Base-by-base conservation (phyloP, 352 stramenopile genomes). In the Phytophthora hybrid region DNA sequence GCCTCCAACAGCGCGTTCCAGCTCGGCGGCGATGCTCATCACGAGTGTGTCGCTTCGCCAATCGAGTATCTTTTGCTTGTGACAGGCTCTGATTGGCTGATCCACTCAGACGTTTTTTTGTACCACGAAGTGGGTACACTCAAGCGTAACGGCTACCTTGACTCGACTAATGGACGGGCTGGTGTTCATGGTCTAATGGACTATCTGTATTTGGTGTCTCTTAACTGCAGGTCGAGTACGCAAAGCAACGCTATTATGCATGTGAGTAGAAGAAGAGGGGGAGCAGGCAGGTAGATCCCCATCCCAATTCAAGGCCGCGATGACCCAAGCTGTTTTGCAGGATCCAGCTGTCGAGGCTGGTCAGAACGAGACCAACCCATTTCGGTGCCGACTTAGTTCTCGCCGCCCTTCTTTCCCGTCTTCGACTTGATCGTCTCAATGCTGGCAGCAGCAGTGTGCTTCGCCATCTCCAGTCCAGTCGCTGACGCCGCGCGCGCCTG, bases 371-470 rank as follows among this genome's bases (percentile, higher is more conserved):
- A 37, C 57, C 37, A 66, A 77, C 44, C 21, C 49, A 49, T 18
- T 53, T 63, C 11, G 37, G 8, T 19, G 41, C n/a, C n/a, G 18
- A n/a, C 44, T 71, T 77, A 82, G 34, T 70, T 80, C 29, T 90
- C 82, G 44, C 74, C 77, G 52, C 77, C 71, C 76, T 93, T 92
- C 80, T 91, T 93, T 46, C 78, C 82, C 44, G 88, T 87, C 77
- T 92, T 93, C 23, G 85, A 89, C 79, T 92, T 93, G 69, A 94
- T 90, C 7, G 87, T 93, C 74, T 93, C 86, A 44, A 85, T 83
- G 32, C 82, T 85, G 13, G 81, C 89, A 13, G 73, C 66, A n/a
- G 87, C 89, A 37, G 85, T 88, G 51, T 84, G 76, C 78, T 96
- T 96, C 63, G 89, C 89, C 78, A 89, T 96, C 71, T 96, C 89